Evolutionary conservation across 2,329 filamentous ascomycete genomes (phyloP).

Genomic region (Boeremia lycopersici): DNA sequence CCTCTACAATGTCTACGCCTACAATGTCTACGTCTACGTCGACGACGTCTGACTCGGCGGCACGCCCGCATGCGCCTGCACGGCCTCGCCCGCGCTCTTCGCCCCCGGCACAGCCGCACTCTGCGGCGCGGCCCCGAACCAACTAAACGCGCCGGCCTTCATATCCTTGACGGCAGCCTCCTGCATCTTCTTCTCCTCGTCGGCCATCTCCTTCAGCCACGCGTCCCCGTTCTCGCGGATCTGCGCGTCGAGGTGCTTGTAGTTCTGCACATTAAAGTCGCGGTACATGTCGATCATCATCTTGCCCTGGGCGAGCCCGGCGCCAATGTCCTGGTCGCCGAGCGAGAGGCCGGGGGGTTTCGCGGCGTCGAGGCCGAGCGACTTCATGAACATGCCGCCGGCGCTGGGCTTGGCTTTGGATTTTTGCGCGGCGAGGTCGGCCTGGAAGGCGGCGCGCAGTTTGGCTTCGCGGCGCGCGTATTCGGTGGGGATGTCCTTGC

Average conservation of each 20-base stretch:
- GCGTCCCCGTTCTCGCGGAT: constrained; percentile 92
- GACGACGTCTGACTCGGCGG: constrained; percentile 14
- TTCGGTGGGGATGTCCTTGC: constrained; percentile 85
- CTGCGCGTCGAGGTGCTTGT: constrained; percentile 86
- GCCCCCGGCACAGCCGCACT: constrained; percentile 23
- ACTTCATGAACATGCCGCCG: constrained; percentile 70
- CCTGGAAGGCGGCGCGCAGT: constrained; percentile 83
- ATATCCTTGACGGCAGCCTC: constrained; percentile 92
- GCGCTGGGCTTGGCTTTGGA: constrained; percentile 66
- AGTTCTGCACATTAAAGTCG: constrained; percentile 88
- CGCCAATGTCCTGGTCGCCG: constrained; percentile 63
- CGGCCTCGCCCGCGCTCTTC: constrained; percentile 27
- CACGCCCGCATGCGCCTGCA: constrained; percentile 21
- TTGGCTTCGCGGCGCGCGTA: constrained; percentile 88
- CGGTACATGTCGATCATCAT: constrained; percentile 95
- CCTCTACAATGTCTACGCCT: too few relatives aligned
- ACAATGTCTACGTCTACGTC: background rate
- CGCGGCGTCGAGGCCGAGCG: constrained; percentile 76
- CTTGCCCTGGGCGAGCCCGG: constrained; percentile 89
- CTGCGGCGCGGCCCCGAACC: constrained; percentile 30
- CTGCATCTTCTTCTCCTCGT: constrained; percentile 84
- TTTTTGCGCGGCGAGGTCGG: constrained; percentile 72
- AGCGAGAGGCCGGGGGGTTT: constrained; percentile 60
- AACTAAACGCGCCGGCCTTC: constrained; percentile 61
- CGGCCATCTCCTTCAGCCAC: constrained; percentile 93